phyloP scores from a whole-genome alignment of 2,329 filamentous ascomycete species.

The Fonsecaea nubica region DNA sequence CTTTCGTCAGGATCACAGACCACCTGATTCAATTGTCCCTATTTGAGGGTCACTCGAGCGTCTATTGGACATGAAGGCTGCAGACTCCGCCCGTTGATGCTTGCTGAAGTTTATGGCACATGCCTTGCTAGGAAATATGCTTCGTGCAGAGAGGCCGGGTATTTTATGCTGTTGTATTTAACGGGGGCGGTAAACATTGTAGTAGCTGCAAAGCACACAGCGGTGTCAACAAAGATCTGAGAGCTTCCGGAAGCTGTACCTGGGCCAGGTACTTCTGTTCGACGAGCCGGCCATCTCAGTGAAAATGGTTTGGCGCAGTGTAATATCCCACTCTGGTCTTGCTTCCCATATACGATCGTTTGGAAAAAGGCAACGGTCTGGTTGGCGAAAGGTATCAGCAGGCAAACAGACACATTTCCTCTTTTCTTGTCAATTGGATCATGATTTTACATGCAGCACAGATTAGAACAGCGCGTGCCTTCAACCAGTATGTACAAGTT shows the following conservation, averaged over 20 bases:
- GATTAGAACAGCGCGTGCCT: slow-evolving; percentile 19
- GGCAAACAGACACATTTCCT: not conserved
- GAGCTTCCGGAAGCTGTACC: not conserved
- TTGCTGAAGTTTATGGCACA: not conserved
- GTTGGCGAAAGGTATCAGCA: not conserved
- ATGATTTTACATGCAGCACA: slow-evolving; percentile 30
- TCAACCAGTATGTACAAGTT: slow-evolving; percentile 35
- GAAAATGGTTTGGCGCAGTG: not conserved
- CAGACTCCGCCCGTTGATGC: not conserved
- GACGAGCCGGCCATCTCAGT: not conserved
- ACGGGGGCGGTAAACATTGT: not conserved
- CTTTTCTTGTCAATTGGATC: slow-evolving; percentile 26
- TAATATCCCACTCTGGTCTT: not conserved
- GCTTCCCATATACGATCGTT: not conserved
- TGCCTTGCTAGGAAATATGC: not conserved
- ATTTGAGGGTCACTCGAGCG: not conserved
- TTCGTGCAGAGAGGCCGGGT: not conserved
- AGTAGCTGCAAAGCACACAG: not conserved
- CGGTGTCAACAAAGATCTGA: not conserved
- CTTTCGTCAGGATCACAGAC: not conserved
- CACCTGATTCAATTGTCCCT: not conserved
- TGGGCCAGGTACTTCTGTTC: not conserved
- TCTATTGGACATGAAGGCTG: not conserved
- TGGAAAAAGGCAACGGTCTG: not conserved
- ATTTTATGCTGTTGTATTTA: not conserved